A percentile compares a stretch with the other conserved stretches of the same genome.
These are phyloP conservation scores for Pleurostoma richardsiae DNA, from an alignment of 2,329 filamentous ascomycete species.

Conservation along the genomic window DNA sequence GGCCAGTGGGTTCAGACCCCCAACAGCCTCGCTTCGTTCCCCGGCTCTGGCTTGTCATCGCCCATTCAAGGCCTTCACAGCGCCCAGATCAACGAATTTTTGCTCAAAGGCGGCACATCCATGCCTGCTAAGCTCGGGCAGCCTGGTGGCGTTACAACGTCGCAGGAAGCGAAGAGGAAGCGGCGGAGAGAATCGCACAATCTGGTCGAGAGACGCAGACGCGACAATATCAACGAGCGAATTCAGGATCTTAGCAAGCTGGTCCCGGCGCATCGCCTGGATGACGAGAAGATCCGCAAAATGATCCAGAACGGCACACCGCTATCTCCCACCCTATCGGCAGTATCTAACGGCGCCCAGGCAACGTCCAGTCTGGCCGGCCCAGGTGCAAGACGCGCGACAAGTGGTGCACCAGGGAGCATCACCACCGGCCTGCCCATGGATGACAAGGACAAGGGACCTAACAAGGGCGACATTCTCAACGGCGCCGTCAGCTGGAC, in stretches of 20 bases:
- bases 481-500: constrained; percentile 98
- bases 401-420: constrained; percentile 64
- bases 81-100: constrained; percentile 80
- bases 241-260: constrained; percentile 95
- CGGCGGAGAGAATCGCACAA: constrained; percentile 93
- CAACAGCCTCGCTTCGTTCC: constrained; percentile 77
- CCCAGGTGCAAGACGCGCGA: constrained; percentile 74
- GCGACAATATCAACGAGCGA: constrained; percentile 97
- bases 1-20: constrained; percentile 87
- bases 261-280: constrained; percentile 84
- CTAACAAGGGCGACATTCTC: constrained; percentile 97
- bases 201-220: constrained; percentile 85
- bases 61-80: constrained; percentile 67
- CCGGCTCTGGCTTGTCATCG: constrained; percentile 84
- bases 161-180: constrained; percentile 90
- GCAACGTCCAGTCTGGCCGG: constrained; percentile 87
- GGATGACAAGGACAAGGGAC: constrained; percentile 97
- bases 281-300: constrained; percentile 96
- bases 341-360: constrained; percentile 62
- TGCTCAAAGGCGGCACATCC: constrained; percentile 82
- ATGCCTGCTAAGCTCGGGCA: constrained; percentile 78
- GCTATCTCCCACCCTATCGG: constrained; percentile 74
- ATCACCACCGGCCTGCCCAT: constrained; percentile 90
- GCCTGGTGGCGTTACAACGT: constrained; percentile 43
- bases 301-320: constrained; percentile 89